phyloP scores from a whole-genome alignment of 2,329 filamentous ascomycete species.

The Aschersonia sp. region DNA sequence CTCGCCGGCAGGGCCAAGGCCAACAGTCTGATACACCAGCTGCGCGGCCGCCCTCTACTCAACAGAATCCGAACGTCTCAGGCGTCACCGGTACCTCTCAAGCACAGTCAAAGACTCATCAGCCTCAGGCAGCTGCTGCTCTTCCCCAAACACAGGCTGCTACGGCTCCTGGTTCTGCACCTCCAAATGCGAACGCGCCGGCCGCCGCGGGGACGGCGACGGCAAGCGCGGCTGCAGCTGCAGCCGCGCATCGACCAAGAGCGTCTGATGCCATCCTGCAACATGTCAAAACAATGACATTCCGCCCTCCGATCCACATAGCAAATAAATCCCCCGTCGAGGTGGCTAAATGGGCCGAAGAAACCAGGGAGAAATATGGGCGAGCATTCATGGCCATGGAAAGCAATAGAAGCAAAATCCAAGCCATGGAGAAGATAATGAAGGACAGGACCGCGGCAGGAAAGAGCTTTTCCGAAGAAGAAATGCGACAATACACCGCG shows the following conservation, averaged over 20 bases:
- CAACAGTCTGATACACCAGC: slow-evolving; percentile 7
- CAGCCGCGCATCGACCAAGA: slow-evolving; percentile 14
- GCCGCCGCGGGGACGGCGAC: not conserved
- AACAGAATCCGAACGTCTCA: slow-evolving; percentile 5
- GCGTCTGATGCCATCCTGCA: slow-evolving; percentile 29
- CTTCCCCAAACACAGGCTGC: not conserved
- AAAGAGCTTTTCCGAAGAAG: slow-evolving; percentile 29
- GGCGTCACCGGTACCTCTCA: slow-evolving; percentile 6
- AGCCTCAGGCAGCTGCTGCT: slow-evolving; percentile 1
- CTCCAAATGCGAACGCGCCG: slow-evolving; percentile 10
- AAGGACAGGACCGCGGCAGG: slow-evolving; percentile 28
- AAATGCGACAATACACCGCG: slow-evolving; percentile 27
- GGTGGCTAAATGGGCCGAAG: slow-evolving; percentile 32
- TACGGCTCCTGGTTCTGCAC: slow-evolving; percentile 4
- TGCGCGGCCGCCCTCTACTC: slow-evolving; percentile 9
- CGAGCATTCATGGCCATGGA: slow-evolving; percentile 37
- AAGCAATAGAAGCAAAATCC: slow-evolving; percentile 22
- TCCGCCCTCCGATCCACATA: slow-evolving; percentile 26
- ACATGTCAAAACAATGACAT: slow-evolving; percentile 33
- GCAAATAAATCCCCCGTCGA: slow-evolving; percentile 25
- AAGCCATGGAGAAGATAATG: slow-evolving; percentile 24
- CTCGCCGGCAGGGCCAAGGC: slow-evolving; percentile 17
- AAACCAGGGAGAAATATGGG: slow-evolving; percentile 31
- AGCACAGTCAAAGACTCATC: slow-evolving; percentile 6
- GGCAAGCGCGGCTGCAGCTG: slow-evolving; percentile 5